Conservation (phyloP, 345 rosid genomes). For the Fremontodendron californicum region DNA sequence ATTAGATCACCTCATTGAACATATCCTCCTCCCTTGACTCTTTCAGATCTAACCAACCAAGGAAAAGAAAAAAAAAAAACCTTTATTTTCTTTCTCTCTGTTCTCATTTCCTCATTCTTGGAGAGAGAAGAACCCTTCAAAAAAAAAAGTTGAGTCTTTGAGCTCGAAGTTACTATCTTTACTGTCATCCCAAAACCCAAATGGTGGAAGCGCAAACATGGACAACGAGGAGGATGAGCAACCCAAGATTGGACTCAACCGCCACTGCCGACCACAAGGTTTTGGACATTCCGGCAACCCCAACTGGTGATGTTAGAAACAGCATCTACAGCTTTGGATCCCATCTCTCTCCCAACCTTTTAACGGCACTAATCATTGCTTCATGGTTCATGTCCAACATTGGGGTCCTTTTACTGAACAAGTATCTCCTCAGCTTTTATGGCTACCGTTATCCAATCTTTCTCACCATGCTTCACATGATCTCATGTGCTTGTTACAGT, state of each 20-base stretch:
- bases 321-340: conserved; percentile 36
- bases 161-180: conserved; percentile 5
- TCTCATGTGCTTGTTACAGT: conserved; percentile 81
- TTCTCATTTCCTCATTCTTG: conserved; percentile 10
- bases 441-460: conserved; percentile 94
- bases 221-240: conserved; percentile 99
- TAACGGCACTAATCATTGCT: conserved; percentile 72
- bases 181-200: conserved; percentile 17
- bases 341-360: conserved; percentile 43
- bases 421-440: conserved; percentile 86
- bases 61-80: not conserved
- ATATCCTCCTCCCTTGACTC: conserved; percentile 12
- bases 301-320: conserved; percentile 63
- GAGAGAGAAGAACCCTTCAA: conserved; percentile 19
- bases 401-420: conserved; percentile 90
- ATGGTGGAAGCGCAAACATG: conserved; percentile 99
- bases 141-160: not conserved
- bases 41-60: conserved; percentile 38
- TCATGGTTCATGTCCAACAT: conserved; percentile 95
- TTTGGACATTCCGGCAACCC: conserved; percentile 86
- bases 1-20: conserved; percentile 32
- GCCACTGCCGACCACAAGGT: conserved; percentile 36
- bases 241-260: conserved; percentile 65
- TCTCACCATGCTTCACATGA: conserved; percentile 90
- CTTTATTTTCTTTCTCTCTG: not conserved